Conservation (phyloP, 345 rosid species). For the Carallia pectinifolia region DNA sequence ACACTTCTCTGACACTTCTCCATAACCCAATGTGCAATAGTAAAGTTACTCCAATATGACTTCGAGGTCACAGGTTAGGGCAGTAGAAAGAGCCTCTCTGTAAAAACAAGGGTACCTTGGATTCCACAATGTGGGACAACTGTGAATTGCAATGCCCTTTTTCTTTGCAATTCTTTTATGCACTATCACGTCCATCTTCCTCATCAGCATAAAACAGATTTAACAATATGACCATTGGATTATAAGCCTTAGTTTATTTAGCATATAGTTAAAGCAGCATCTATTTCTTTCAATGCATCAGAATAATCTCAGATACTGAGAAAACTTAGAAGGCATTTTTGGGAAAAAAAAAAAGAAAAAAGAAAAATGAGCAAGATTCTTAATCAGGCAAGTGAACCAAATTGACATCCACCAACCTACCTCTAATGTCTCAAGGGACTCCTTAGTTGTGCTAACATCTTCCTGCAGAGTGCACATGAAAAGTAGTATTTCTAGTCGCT, state of each 20-base stretch:
- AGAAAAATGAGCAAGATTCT: neutral
- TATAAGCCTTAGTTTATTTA: neutral
- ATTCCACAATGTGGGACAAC: no score
- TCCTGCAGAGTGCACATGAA: conserved; percentile 87
- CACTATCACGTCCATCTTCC: neutral
- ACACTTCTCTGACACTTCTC: no score
- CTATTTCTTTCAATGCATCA: neutral
- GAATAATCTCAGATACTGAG: neutral
- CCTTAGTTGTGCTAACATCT: conserved; percentile 62
- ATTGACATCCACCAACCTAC: conserved; percentile 34
- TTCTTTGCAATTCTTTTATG: neutral
- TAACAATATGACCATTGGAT: neutral
- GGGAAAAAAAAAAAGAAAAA: neutral
- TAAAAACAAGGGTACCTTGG: no score
- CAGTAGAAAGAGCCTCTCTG: no score
- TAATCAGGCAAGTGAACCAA: conserved; percentile 14
- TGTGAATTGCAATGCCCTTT: no score
- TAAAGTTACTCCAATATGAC: no score
- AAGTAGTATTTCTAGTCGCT: conserved; percentile 78
- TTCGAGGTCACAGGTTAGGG: no score
- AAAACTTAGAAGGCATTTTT: neutral
- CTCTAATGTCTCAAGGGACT: conserved; percentile 78
- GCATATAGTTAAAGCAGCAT: neutral
- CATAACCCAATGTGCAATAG: no score
- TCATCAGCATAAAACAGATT: neutral